Evolutionary conservation across 2,329 filamentous ascomycete genomes (phyloP), one percentile per base, ranked within the genome.

Genomic region (Penicillium sclerotiorum): DNA sequence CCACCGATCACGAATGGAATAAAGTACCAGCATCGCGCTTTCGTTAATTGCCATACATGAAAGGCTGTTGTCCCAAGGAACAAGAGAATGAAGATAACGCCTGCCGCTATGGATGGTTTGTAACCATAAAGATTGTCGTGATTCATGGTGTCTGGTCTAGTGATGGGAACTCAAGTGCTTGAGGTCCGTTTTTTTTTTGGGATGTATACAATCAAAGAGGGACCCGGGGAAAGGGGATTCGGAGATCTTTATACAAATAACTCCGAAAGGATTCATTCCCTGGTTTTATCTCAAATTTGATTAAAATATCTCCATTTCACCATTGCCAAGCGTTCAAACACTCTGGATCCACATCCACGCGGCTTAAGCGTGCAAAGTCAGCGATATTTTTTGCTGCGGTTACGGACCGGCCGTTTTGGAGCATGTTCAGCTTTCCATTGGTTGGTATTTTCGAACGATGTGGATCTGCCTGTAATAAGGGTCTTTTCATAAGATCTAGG

Each of bases 1-100:
- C 71, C 67, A 9, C 73, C 73, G 5, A 73, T 47, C 5, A 64
- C 52, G 15, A 75, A 74, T 1, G 65, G 56, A 11, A 67, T 57
- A 33, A 79, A 79, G 56, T 78, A 82, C 72, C 77, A 80, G 9
- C 73, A 74, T 27, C 71, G 66, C 2, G 72, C 72, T 21, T 66
- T 73, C 17, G 72, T 57, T 35, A 80, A 67, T 21, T 72, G 71
- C 50, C 64, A 76, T 1, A 57, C 53, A 52, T 82, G 79, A 1
- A 62, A 55, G 1, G 59, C 41, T 2, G 79, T 77, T 5, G 73
- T 59, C 5, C 73, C 39, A 17, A 59, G 45, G 58, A 82, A 82
- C 1, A 83, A 60, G 21, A 74, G 52, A 8, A 68, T 62, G 50
- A 81, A 80, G 5, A 78, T 64, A 15, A 75, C 61, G 1, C 77